Conservation (phyloP, 129 eudicot genomes). For the Helichrysum umbraculigerum region DNA sequence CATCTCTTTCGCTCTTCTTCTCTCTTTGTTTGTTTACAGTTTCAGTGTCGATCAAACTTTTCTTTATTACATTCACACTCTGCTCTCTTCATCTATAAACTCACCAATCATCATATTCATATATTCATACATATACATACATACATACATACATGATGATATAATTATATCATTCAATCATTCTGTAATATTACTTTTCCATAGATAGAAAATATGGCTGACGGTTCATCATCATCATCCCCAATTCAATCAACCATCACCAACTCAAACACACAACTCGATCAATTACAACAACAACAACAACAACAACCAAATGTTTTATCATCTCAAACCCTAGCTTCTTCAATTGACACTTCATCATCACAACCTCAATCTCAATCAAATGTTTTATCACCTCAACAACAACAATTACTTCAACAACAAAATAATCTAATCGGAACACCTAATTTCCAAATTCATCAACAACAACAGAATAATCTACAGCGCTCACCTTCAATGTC, state of each 20-base stretch:
- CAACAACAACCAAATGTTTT: not conserved
- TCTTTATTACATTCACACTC: too few relatives aligned
- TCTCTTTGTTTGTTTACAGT: too few relatives aligned
- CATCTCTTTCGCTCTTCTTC: too few relatives aligned
- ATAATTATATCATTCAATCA: too few relatives aligned
- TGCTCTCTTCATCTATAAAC: too few relatives aligned
- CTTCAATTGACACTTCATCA: slow-evolving; percentile 31
- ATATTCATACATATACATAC: too few relatives aligned
- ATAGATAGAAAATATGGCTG: slow-evolving; percentile 19
- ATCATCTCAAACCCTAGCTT: slow-evolving; percentile 29
- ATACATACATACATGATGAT: too few relatives aligned
- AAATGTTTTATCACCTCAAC: slow-evolving; percentile 39
- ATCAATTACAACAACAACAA: not conserved
- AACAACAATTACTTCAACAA: slow-evolving; percentile 41
- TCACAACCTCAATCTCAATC: slow-evolving; percentile 23
- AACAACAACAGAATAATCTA: slow-evolving; percentile 44
- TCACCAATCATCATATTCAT: too few relatives aligned
- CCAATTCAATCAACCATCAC: slow-evolving; percentile 35
- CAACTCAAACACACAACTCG: slow-evolving; percentile 13
- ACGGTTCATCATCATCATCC: slow-evolving; percentile 27
- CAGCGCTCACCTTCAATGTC: slow-evolving; percentile 62
- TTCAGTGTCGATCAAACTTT: too few relatives aligned
- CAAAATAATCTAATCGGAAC: slow-evolving; percentile 41
- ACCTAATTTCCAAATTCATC: slow-evolving; percentile 53
- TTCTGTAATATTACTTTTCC: too few relatives aligned